A percentile compares a stretch with the other conserved stretches of the same genome.
Conservation (phyloP, 176 grass and related monocot species). For the Poa pratensis region DNA sequence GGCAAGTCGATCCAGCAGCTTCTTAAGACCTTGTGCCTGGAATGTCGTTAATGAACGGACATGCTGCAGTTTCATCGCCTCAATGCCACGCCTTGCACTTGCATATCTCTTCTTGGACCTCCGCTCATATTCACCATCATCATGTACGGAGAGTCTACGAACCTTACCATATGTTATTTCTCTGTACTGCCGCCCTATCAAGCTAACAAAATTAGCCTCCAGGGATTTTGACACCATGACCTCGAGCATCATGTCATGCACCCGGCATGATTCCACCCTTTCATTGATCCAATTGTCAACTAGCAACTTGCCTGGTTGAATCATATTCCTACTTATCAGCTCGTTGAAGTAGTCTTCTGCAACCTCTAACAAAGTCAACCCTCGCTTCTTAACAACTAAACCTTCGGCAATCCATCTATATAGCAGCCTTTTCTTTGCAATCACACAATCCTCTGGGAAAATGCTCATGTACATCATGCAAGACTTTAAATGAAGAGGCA, state of each 20-base stretch:
- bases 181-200: no score
- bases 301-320: not conserved
- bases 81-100: not conserved
- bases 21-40: not conserved
- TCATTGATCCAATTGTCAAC: not conserved
- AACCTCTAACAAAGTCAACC: not conserved
- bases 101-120: not conserved
- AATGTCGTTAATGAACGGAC: not conserved
- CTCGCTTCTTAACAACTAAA: not conserved
- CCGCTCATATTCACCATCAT: not conserved
- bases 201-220: not conserved
- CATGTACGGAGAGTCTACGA: not conserved
- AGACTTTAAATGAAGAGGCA: conserved; percentile 2
- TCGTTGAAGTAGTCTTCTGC: not conserved
- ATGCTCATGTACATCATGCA: conserved; percentile 5
- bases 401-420: not conserved
- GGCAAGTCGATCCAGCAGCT: not conserved
- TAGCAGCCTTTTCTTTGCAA: not conserved
- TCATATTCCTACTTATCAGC: not conserved
- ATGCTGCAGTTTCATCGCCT: not conserved
- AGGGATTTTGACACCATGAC: conserved; percentile 4
- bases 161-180: not conserved
- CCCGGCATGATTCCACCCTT: not conserved
- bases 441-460: not conserved
- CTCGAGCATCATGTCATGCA: conserved; percentile 8